These are phyloP conservation scores for Drechslerella coelobrocha DNA, from an alignment of 2,329 filamentous ascomycete species.

Conservation along the genomic window DNA sequence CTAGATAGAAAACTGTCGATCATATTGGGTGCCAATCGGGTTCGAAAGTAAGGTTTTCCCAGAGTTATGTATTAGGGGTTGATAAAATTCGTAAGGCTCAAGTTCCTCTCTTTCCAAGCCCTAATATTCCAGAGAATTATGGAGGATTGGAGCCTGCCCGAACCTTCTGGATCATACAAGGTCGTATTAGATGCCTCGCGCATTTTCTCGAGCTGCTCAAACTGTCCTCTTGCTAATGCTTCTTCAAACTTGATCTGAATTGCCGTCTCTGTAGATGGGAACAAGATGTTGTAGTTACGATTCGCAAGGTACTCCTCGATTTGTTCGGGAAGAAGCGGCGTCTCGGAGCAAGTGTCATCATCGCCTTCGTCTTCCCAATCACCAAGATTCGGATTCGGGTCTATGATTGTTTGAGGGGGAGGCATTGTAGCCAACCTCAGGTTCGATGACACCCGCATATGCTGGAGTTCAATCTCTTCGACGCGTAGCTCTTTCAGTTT, in stretches of 20 bases:
- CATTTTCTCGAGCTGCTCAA: not conserved
- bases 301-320: slow-evolving; percentile 14
- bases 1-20: too few relatives aligned
- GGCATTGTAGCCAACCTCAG: not conserved
- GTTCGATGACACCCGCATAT: not conserved
- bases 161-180: not conserved
- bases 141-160: not conserved
- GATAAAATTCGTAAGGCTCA: not conserved
- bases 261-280: not conserved
- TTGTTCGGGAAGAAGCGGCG: not conserved
- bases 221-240: not conserved
- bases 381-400: not conserved
- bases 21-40: too few relatives aligned
- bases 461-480: not conserved
- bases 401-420: not conserved
- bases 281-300: slow-evolving; percentile 33
- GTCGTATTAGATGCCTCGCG: not conserved
- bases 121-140: not conserved
- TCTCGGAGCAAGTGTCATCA: not conserved
- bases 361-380: not conserved
- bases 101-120: not conserved
- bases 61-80: not conserved
- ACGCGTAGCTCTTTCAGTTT: not conserved
- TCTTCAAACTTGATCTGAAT: slow-evolving; percentile 1
- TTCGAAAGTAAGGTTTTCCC: too few relatives aligned